Conservation (phyloP, 192 early-diverging fungal species). For the Dissophora globulifera region DNA sequence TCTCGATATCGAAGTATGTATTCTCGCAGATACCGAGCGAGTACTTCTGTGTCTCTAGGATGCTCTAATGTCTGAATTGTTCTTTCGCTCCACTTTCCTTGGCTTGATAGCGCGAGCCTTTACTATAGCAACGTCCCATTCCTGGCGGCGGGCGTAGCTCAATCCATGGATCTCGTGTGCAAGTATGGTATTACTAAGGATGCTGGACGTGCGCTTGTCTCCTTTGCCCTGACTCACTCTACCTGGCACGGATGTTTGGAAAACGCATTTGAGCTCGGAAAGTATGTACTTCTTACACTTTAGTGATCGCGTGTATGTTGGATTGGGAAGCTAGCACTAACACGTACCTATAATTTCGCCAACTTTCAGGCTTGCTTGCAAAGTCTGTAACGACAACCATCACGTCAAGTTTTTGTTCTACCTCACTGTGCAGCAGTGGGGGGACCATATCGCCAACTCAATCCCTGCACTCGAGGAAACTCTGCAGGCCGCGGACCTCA, state of each 20-base stretch:
- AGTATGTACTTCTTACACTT: constrained; percentile 9
- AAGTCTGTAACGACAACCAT: constrained; percentile 23
- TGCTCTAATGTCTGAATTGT: no score
- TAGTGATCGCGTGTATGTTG: background rate
- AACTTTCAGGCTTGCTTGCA: constrained; percentile 21
- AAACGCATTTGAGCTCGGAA: constrained; percentile 44
- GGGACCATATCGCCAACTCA: constrained; percentile 46
- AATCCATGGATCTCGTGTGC: constrained; percentile 32
- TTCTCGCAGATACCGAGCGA: no score
- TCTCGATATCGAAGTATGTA: constrained; percentile 30
- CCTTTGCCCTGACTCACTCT: constrained; percentile 37
- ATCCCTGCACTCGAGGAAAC: constrained; percentile 42
- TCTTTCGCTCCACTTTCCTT: background rate
- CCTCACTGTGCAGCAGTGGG: constrained; percentile 49
- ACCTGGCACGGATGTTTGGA: constrained; percentile 49
- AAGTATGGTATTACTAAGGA: constrained; percentile 41
- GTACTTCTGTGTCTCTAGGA: no score
- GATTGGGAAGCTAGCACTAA: background rate
- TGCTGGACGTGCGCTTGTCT: constrained; percentile 32
- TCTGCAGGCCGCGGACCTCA: constrained; percentile 19
- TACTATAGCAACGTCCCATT: constrained; percentile 48
- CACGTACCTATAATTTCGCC: background rate
- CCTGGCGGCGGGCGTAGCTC: constrained; percentile 25
- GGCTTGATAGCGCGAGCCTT: constrained; percentile 21
- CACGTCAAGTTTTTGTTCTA: constrained; percentile 46